phyloP scores from a whole-genome alignment of 169 alveolate genomes.

The Amoebophrya sp. region DNA sequence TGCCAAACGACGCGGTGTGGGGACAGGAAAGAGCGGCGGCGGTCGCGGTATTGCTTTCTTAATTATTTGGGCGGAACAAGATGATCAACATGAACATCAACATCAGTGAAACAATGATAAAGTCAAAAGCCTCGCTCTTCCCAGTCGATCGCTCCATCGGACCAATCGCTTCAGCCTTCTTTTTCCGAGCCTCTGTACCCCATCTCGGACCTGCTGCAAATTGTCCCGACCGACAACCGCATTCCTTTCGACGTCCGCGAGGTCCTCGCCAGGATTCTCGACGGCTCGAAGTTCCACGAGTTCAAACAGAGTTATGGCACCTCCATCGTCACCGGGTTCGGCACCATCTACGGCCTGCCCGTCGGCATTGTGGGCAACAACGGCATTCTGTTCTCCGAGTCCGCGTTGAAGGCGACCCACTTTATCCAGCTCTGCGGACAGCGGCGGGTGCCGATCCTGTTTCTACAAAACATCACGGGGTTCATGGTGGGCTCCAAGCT shows the following conservation, averaged over 20 bases:
- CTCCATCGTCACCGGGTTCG: slow-evolving; percentile 56
- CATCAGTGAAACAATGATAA: neutral
- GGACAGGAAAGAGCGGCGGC: too few relatives aligned
- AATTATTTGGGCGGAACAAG: neutral
- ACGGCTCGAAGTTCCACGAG: slow-evolving; percentile 55
- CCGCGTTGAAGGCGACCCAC: slow-evolving; percentile 67
- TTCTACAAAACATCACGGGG: slow-evolving; percentile 53
- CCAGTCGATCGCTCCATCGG: neutral
- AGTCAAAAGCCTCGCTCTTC: neutral
- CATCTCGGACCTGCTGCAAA: neutral
- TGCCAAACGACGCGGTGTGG: too few relatives aligned
- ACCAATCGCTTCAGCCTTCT: neutral
- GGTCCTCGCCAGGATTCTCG: slow-evolving; percentile 54
- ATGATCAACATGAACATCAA: neutral
- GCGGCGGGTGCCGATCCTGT: slow-evolving; percentile 55
- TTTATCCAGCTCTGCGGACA: slow-evolving; percentile 54
- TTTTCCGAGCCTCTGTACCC: neutral
- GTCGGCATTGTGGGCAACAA: slow-evolving; percentile 65
- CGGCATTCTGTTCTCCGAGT: slow-evolving; percentile 55
- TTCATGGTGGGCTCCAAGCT: slow-evolving; percentile 34
- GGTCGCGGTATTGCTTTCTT: too few relatives aligned
- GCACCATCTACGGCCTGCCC: slow-evolving; percentile 48
- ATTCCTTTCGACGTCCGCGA: slow-evolving; percentile 37
- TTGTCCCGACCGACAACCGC: slow-evolving; percentile 42
- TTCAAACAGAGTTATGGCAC: slow-evolving; percentile 57